These are phyloP conservation scores for Nannochloris sp. DNA, from an alignment of 139 green algal genomes.

Conservation along the genomic window DNA sequence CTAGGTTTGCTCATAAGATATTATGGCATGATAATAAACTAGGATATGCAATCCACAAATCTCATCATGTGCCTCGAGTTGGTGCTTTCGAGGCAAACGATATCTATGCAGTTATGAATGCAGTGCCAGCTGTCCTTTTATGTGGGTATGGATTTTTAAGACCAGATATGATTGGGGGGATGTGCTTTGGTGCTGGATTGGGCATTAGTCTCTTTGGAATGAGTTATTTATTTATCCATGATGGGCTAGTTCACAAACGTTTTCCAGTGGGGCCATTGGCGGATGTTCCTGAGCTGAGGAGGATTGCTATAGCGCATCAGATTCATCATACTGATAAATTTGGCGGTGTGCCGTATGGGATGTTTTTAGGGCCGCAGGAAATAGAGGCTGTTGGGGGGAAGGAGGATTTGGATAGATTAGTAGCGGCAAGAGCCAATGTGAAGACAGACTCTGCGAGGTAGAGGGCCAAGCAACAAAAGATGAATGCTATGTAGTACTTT, in stretches of 20 bases:
- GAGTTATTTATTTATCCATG: constrained; percentile 98
- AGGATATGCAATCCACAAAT: constrained; percentile 85
- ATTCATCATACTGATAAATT: constrained; percentile 95
- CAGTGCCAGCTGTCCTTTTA: constrained; percentile 81
- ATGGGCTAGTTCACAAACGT: constrained; percentile 89
- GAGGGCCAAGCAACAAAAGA: too few species aligned
- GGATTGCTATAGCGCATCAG: constrained; percentile 81
- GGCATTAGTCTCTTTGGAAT: constrained; percentile 98
- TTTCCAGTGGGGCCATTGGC: constrained; percentile 91
- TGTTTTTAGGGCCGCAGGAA: constrained; percentile 81
- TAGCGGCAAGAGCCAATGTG: too few species aligned
- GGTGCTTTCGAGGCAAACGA: constrained; percentile 96
- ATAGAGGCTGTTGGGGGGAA: constrained; percentile 14
- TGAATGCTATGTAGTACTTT: too few species aligned
- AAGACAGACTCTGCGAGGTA: too few species aligned
- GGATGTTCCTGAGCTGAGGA: constrained; percentile 77
- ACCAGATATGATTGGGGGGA: constrained; percentile 54
- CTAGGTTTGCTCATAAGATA: constrained; percentile 52
- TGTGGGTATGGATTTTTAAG: constrained; percentile 87
- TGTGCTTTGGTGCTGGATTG: constrained; percentile 87
- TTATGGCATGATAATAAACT: constrained; percentile 86
- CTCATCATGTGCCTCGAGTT: constrained; percentile 80
- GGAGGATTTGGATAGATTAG: constrained; percentile 32
- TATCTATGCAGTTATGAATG: constrained; percentile 90
- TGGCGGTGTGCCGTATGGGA: constrained; percentile 83